Conservation (phyloP, 176 grass and related monocot species). For the Hyparrhenia diplandra region DNA sequence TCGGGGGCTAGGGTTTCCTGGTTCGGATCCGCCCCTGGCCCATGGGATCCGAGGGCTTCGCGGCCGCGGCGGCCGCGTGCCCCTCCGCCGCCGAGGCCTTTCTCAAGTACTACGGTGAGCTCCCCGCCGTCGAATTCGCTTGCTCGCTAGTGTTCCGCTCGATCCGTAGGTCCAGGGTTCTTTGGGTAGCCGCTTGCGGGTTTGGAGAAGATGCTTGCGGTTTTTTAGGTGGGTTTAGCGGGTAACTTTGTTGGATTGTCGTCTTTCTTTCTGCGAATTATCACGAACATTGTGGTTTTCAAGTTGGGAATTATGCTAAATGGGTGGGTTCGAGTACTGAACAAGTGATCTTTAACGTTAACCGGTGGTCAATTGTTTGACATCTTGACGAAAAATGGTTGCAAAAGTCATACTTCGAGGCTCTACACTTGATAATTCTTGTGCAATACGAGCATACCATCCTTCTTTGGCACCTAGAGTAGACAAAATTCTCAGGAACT, state of each 20-base stretch:
- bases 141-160: background rate
- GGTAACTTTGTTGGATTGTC: background rate
- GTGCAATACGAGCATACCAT: background rate
- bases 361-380: background rate
- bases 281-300: background rate
- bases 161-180: constrained; percentile 3
- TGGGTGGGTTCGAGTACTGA: background rate
- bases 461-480: background rate
- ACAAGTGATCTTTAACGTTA: background rate
- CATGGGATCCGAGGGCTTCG: constrained; percentile 34
- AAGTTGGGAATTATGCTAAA: background rate
- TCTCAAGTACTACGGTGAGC: constrained; percentile 76
- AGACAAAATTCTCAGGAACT: background rate
- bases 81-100: constrained; percentile 67
- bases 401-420: background rate
- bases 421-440: background rate
- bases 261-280: background rate
- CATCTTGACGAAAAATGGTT: background rate
- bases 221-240: constrained; percentile 4
- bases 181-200: background rate
- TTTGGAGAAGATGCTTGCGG: constrained; percentile 10
- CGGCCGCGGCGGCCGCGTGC: constrained; percentile 26
- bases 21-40: constrained; percentile 41
- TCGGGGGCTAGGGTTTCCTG: background rate
- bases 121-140: constrained; percentile 2